Conservation (phyloP, 179 eudicot genomes). For the Camellia oleifera region DNA sequence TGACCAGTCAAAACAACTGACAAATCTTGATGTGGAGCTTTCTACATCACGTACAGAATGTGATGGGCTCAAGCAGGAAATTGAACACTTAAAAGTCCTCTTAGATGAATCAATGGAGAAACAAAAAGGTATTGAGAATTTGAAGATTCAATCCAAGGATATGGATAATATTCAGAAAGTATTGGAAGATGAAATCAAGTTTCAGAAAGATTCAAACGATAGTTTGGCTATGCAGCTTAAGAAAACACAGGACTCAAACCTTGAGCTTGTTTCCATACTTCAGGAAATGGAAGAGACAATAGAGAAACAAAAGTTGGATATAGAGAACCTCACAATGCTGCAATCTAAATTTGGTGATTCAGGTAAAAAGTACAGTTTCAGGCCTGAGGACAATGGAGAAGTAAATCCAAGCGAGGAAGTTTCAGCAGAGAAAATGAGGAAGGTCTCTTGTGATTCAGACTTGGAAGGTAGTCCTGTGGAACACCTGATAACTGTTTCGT, state of each 20-base stretch:
- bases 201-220: conserved; percentile 46
- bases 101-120: conserved; percentile 36
- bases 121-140: conserved; percentile 26
- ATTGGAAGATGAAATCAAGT: conserved; percentile 54
- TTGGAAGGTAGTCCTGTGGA: conserved; percentile 4
- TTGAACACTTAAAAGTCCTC: conserved; percentile 35
- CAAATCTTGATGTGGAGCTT: conserved; percentile 45
- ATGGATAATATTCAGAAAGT: conserved; percentile 35
- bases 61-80: conserved; percentile 41
- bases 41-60: conserved; percentile 46
- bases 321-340: conserved; percentile 39
- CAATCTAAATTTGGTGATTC: background rate
- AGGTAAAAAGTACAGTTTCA: background rate
- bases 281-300: conserved; percentile 73
- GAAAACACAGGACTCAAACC: conserved; percentile 69
- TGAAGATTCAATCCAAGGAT: conserved; percentile 32
- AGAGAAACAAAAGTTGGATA: conserved; percentile 62
- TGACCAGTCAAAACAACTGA: conserved; percentile 41
- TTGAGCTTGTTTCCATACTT: conserved; percentile 64
- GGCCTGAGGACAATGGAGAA: conserved; percentile 15
- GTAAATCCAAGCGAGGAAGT: background rate
- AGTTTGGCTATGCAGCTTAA: conserved; percentile 45
- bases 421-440: conserved; percentile 15
- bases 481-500: background rate
- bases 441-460: conserved; percentile 12